Percentiles rank a stretch among this genome's conserved stretches.
Evolutionary conservation across 257 asterid species (phyloP).

Genomic region (Leptodermis oblonga): DNA sequence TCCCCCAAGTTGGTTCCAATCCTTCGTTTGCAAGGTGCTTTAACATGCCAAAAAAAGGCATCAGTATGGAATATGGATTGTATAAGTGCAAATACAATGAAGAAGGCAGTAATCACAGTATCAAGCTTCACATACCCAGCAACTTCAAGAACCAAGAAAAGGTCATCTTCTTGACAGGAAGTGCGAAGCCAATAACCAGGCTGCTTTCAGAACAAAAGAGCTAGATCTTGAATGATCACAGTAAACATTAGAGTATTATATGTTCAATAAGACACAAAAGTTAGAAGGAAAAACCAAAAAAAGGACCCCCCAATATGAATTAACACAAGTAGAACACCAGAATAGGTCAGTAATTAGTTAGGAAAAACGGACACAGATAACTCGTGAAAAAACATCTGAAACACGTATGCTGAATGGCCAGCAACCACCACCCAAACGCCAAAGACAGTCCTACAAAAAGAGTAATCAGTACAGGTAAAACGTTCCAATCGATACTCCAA

Average conservation of each 20-base stretch:
- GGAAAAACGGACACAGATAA: conserved; percentile 24
- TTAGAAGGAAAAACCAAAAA: conserved; percentile 22
- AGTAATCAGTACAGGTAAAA: conserved; percentile 36
- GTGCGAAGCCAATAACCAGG: conserved; percentile 39
- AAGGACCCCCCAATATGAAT: conserved; percentile 17
- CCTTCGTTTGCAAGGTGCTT: background rate
- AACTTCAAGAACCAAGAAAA: conserved; percentile 37
- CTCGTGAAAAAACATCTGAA: conserved; percentile 19
- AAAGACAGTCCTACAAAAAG: conserved; percentile 43
- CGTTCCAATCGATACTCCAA: conserved; percentile 29
- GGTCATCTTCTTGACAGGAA: conserved; percentile 38
- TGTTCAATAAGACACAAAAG: conserved; percentile 16
- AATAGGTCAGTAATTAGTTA: conserved; percentile 39
- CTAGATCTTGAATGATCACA: conserved; percentile 26
- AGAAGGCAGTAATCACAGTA: conserved; percentile 11
- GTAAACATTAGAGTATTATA: conserved; percentile 18
- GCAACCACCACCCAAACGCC: conserved; percentile 36
- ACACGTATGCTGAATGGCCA: conserved; percentile 36
- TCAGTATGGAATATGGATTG: conserved; percentile 47
- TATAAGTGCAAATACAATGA: conserved; percentile 13
- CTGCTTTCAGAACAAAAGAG: conserved; percentile 29
- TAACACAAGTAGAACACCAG: conserved; percentile 25
- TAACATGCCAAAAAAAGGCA: conserved; percentile 20
- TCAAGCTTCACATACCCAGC: conserved; percentile 41
- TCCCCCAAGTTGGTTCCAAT: background rate